Percentiles rank a stretch among this genome's conserved stretches.
Conservation (phyloP, 2,329 filamentous ascomycete species). For the Coniella vitis region DNA sequence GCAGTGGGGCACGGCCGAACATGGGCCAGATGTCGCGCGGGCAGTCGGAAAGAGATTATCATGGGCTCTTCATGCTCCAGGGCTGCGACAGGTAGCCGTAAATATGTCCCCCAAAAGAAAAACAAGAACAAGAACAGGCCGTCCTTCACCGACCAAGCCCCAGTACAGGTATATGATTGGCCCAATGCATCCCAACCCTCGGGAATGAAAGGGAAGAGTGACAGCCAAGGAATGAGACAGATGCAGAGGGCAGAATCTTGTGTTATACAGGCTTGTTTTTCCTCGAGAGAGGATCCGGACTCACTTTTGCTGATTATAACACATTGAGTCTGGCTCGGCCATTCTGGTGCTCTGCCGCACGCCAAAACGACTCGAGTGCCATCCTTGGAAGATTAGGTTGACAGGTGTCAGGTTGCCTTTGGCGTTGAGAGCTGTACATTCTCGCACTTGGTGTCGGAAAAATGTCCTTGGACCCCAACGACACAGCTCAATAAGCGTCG, state of each 20-base stretch:
- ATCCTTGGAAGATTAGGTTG: neutral
- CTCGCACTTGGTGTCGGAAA: neutral
- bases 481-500: too few species aligned
- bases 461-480: neutral
- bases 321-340: neutral
- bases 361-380: neutral
- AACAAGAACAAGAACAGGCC: neutral
- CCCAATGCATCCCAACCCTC: neutral
- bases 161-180: neutral
- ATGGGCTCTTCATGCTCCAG: neutral
- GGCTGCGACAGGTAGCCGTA: neutral
- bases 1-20: slow-evolving; percentile 3
- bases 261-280: slow-evolving; percentile 3
- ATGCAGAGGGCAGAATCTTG: slow-evolving; percentile 7
- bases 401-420: neutral
- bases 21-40: neutral
- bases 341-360: neutral
- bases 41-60: neutral
- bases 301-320: slow-evolving; percentile 8
- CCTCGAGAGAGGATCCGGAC: slow-evolving; percentile 3
- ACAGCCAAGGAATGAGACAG: slow-evolving; percentile 14
- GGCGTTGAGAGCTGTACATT: neutral
- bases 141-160: slow-evolving; percentile 1
- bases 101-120: neutral
- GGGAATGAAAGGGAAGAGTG: slow-evolving; percentile 3